These are phyloP conservation scores for Tylopilus intermedius DNA, from an alignment of 768 basidiomycete genomes.

Conservation along the genomic window DNA sequence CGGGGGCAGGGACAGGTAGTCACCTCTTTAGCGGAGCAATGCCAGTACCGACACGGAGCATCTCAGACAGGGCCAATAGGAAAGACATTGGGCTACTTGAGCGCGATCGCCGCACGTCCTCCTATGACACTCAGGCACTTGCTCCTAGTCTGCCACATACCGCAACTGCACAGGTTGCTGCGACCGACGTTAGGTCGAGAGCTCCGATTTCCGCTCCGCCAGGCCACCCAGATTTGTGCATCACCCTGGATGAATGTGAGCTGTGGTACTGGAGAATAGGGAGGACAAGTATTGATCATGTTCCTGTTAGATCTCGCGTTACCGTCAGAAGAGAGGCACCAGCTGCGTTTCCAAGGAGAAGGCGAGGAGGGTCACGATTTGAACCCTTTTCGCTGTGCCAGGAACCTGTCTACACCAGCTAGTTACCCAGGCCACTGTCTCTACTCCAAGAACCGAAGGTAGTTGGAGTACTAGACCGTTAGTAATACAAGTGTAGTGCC, in stretches of 20 bases:
- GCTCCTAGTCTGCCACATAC: not conserved
- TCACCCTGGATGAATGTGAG: constrained; percentile 2
- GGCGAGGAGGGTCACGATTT: constrained; percentile 2
- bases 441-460: constrained; percentile 7
- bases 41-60: not conserved
- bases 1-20: constrained; percentile 7
- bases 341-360: not conserved
- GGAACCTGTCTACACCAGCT: not conserved
- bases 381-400: constrained; percentile 11
- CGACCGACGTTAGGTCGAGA: not conserved
- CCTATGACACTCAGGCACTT: not conserved
- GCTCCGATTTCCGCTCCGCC: not conserved
- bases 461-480: too few species aligned
- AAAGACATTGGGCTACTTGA: constrained; percentile 2
- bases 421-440: not conserved
- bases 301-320: constrained; percentile 7
- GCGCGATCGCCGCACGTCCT: not conserved
- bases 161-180: not conserved
- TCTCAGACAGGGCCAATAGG: constrained; percentile 3
- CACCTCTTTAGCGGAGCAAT: not conserved
- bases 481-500: constrained; percentile 1
- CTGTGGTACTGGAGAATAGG: not conserved
- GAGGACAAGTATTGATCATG: not conserved
- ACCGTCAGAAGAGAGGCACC: not conserved
- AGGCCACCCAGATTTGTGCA: not conserved